phyloP scores from a whole-genome alignment of 116 monocot genomes.

The Phalaenopsis hybrid region DNA sequence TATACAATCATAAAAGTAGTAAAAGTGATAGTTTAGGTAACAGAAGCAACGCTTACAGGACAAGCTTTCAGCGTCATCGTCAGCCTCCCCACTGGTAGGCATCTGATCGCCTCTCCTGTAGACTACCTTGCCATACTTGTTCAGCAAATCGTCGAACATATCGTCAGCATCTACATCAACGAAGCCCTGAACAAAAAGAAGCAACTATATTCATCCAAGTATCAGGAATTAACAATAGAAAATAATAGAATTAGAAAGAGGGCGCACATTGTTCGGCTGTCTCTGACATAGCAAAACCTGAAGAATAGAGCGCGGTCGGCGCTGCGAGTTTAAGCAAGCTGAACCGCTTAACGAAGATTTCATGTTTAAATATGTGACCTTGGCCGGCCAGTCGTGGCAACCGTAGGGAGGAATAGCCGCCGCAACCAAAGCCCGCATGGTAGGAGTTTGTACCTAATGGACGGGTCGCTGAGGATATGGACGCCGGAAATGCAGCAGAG shows the following conservation, averaged over 20 bases:
- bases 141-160: conserved; percentile 70
- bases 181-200: conserved; percentile 21
- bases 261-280: conserved; percentile 15
- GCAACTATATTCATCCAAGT: background rate
- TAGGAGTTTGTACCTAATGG: background rate
- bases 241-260: background rate
- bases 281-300: conserved; percentile 12
- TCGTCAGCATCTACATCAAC: conserved; percentile 56
- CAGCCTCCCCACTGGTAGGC: conserved; percentile 32
- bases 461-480: background rate
- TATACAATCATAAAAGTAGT: too few relatives aligned
- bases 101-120: conserved; percentile 48
- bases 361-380: background rate
- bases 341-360: background rate
- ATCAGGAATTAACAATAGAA: background rate
- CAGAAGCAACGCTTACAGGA: conserved; percentile 44
- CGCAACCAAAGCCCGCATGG: conserved; percentile 13
- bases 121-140: conserved; percentile 89
- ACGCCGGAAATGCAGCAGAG: too few relatives aligned
- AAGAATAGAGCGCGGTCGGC: background rate
- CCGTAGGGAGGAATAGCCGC: background rate
- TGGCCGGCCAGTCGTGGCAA: background rate
- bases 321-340: background rate
- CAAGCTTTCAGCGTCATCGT: conserved; percentile 83
- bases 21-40: background rate